These are phyloP conservation scores for Candida succiphila DNA, from an alignment of 805 yeast species.

Conservation along the genomic window DNA sequence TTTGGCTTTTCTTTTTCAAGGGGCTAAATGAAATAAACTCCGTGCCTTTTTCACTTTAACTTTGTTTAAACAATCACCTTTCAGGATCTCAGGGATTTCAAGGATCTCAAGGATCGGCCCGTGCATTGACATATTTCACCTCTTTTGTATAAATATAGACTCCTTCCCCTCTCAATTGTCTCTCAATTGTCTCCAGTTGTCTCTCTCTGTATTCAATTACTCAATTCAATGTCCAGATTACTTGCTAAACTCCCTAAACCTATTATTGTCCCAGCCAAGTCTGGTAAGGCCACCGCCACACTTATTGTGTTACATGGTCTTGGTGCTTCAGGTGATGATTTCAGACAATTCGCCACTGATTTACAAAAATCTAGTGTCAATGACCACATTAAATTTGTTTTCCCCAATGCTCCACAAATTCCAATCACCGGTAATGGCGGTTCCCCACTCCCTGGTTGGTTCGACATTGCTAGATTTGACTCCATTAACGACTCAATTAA, in stretches of 20 bases:
- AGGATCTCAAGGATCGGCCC: too few relatives aligned
- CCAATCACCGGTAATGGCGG: constrained; percentile 68
- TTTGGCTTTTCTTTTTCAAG: too few relatives aligned
- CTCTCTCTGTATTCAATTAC: too few relatives aligned
- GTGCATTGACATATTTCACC: too few relatives aligned
- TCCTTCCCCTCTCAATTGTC: too few relatives aligned
- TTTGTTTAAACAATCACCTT: too few relatives aligned
- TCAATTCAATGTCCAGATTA: background rate
- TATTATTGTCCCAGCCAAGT: background rate
- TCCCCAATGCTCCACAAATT: constrained; percentile 79
- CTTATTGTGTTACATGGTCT: constrained; percentile 72
- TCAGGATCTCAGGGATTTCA: too few relatives aligned
- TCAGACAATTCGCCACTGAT: constrained; percentile 64
- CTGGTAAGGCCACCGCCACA: constrained; percentile 37
- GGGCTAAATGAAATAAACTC: too few relatives aligned
- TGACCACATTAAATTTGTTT: constrained; percentile 55
- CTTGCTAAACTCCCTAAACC: constrained; percentile 1
- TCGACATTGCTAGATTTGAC: constrained; percentile 37
- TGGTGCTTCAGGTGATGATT: constrained; percentile 81
- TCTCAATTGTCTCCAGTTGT: too few relatives aligned
- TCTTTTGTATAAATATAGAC: too few relatives aligned
- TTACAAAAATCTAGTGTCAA: constrained; percentile 18
- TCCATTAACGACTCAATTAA: constrained; percentile 31
- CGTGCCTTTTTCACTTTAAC: too few relatives aligned
- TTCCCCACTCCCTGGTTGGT: constrained; percentile 74